Base-by-base conservation (phyloP, 495 filamentous ascomycete genomes). In the Penicillium mononematosum region DNA sequence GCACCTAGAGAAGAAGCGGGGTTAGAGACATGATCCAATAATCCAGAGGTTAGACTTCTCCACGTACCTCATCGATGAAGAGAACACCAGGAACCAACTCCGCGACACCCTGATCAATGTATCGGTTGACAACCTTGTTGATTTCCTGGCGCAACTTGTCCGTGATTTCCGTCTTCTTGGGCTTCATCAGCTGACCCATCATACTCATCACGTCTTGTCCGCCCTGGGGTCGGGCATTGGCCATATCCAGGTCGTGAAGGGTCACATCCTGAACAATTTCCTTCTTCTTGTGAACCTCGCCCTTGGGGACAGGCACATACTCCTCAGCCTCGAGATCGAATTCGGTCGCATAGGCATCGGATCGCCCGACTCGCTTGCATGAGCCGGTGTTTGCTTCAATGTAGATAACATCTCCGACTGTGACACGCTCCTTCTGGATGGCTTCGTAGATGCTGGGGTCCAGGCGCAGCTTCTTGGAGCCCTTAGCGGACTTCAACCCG, bases 161-260 rank as follows among this genome's bases (percentile, higher is more conserved):
- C 34, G 93, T 98, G 61, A 98, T 96, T 69, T 98, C 93, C 11
- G 93, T 98, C 82, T 96, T 96, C 80, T 95, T 94, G 56, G 94
- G 94, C 81, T 96, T 97, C 89, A 96, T 96, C 59, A 98, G 78
- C 69, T 98, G 93, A 58, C 93, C 93, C 91, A 98, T 96, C 94
- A 98, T 97, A 72, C 90, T 95, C 92, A 98, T 96, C 55, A 98
- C 92, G 70, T 98, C 94, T 76, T 98, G 94, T 53, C 94, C 94
- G 32, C 94, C 93, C 78, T 96, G 81, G 12, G 94, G 95, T 56
- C 93, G 81, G 11, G 94, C 90, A 64, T 98, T 98, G 60, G 94
- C 94, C 60, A 96, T 91, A 69, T 98, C 94, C 46, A 98, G 77
- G 63, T 98, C 94, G 65, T 98, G 94, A 55, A 98, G 80, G 32